A percentile compares a stretch with the other conserved stretches of the same genome.
phyloP scores from a whole-genome alignment of 2,329 filamentous ascomycete genomes.

The Phoma sp. region DNA sequence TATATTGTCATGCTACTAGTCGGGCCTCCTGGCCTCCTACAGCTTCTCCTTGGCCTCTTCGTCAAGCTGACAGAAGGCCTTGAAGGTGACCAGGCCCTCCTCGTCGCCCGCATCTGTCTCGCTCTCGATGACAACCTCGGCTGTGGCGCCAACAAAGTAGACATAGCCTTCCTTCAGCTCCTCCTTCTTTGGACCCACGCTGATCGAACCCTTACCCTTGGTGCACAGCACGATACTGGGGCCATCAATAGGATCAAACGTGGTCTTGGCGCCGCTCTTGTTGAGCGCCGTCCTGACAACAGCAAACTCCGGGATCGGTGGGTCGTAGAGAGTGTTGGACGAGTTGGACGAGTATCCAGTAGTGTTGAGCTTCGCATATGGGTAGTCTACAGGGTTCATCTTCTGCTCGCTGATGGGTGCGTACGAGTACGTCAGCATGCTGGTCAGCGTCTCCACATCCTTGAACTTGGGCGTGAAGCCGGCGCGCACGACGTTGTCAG shows the following conservation, averaged over 20 bases:
- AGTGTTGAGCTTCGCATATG: constrained; percentile 83
- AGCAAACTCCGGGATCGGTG: constrained; percentile 94
- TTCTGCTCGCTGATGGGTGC: constrained; percentile 95
- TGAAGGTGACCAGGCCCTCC: constrained; percentile 84
- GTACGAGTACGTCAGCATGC: constrained; percentile 94
- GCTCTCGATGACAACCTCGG: constrained; percentile 79
- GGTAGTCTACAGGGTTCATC: constrained; percentile 84
- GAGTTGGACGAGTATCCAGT: constrained; percentile 80
- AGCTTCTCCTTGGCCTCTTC: constrained; percentile 38
- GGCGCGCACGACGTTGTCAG: constrained; percentile 97
- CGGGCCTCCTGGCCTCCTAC: constrained; percentile 10
- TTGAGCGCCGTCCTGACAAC: constrained; percentile 83
- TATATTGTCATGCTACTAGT: neutral
- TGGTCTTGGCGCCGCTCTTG: constrained; percentile 75
- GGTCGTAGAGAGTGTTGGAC: constrained; percentile 80
- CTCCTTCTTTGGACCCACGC: constrained; percentile 80
- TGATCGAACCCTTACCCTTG: constrained; percentile 79
- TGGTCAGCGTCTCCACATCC: constrained; percentile 85
- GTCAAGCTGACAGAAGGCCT: constrained; percentile 85
- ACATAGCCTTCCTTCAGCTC: constrained; percentile 63
- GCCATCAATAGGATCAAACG: constrained; percentile 84
- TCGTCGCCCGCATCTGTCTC: constrained; percentile 53
- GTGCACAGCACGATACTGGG: constrained; percentile 96
- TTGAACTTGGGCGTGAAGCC: constrained; percentile 99
- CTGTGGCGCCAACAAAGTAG: constrained; percentile 79